Evolutionary conservation across 2,329 filamentous ascomycete species (phyloP).

Genomic region (Cytospora chrysosperma): DNA sequence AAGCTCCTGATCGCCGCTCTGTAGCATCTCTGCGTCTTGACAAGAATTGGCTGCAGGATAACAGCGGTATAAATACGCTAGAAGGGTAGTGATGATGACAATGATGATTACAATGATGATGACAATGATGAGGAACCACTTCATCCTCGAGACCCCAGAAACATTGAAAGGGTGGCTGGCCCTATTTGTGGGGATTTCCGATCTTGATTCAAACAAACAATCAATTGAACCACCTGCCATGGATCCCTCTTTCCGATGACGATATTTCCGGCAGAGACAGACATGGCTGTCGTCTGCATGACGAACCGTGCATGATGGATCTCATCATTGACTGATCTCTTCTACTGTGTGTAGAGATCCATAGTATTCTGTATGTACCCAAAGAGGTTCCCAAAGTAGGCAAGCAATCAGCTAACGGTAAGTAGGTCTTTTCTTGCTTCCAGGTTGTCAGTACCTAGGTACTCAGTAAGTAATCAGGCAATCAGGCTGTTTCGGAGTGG

Average conservation of each 20-base stretch:
- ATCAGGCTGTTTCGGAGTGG: slow-evolving; percentile 2
- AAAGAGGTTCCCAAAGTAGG: too few species aligned
- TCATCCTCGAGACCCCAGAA: background rate
- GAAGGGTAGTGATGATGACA: too few species aligned
- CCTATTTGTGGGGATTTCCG: background rate
- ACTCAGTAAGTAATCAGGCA: background rate
- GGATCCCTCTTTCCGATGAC: background rate
- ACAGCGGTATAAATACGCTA: background rate
- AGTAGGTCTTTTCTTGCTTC: too few species aligned
- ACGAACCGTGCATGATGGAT: too few species aligned
- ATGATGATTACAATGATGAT: too few species aligned
- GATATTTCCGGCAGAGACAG: background rate
- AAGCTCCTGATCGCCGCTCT: background rate
- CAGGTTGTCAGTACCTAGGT: too few species aligned
- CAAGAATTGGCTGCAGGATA: background rate
- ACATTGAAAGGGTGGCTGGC: too few species aligned
- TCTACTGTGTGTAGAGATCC: background rate
- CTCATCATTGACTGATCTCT: too few species aligned
- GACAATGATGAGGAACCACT: background rate
- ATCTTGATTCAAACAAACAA: background rate
- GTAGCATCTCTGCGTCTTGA: background rate
- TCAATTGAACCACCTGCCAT: background rate
- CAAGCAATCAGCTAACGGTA: too few species aligned
- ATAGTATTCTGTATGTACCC: too few species aligned
- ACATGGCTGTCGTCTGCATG: background rate